These are phyloP conservation scores for Capsicum pubescens DNA, from an alignment of 257 asterid genomes.

Conservation along the genomic window DNA sequence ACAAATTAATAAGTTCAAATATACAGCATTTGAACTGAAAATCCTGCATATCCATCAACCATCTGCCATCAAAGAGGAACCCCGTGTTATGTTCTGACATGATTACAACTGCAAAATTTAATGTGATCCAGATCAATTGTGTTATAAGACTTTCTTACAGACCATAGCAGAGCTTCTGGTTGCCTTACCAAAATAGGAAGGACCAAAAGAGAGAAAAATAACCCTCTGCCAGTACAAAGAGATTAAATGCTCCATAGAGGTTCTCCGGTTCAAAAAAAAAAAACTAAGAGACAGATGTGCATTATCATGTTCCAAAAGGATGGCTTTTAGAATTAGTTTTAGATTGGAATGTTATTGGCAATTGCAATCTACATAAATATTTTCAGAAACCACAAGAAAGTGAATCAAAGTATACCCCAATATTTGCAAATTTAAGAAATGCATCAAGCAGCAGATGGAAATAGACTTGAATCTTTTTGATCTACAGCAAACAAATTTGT, in stretches of 20 bases:
- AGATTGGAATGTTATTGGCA: neutral
- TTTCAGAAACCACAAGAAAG: neutral
- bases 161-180: too few relatives aligned
- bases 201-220: neutral
- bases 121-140: conserved; percentile 3
- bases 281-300: neutral
- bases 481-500: neutral
- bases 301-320: neutral
- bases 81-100: neutral
- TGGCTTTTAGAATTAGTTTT: neutral
- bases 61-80: neutral
- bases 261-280: neutral
- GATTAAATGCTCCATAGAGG: neutral
- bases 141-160: neutral
- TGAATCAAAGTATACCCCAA: neutral
- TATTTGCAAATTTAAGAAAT: neutral
- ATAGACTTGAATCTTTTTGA: neutral
- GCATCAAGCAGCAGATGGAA: neutral
- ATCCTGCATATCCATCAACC: neutral
- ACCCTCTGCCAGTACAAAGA: neutral
- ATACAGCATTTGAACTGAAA: conserved; percentile 1
- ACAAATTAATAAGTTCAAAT: neutral
- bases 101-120: neutral
- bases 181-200: neutral
- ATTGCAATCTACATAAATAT: neutral